Base-by-base conservation (phyloP, 495 filamentous ascomycete species). In the Daldinia concentrica region DNA sequence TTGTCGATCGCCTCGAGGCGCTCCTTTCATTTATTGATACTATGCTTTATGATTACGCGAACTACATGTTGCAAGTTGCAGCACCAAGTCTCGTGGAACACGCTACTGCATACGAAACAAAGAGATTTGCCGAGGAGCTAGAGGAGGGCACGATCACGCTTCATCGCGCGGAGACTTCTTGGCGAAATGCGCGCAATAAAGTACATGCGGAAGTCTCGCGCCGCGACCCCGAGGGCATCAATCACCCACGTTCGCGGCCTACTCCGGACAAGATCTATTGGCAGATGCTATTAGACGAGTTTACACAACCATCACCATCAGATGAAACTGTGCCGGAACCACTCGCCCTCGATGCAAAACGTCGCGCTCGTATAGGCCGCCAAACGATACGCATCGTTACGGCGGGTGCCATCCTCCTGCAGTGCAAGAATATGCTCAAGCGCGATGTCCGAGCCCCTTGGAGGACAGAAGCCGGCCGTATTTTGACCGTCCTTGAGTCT, bases 371-470 rank as follows among this genome's bases (percentile, higher is more conserved):
- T 30, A 83, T 93, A 41, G 91, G 94, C 29, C 82, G 83, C 6
- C 85, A 90, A 32, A 86, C 90, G 9, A 87, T 94, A 62, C 89
- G 90, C 51, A 90, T 95, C 69, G 88, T 94, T 24, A 92, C 93
- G 19, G 87, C 93, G 7, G 86, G 85, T 3, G 92, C 92, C 17
- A 94, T 98, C 61, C 84, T 97, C 6, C 79, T 98, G 34, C 96
- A 96, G 1, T 93, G 92, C 71, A 99, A 99, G 84, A 98, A 97
- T 75, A 84, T 98, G 11, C 89, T 99, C 51, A 97, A 96, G 79
- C 91, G 95, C 22, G 95, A 98, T 78, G 91, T 94, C 19, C 90
- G 95, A 32, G 89, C 87, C 2, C 91, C 93, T 54, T 99, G 96
- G 96, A 94, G 92, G 79, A 83, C 86, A 9, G 93, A 98, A 74